These are phyloP conservation scores for Euphorbia peplus DNA, from an alignment of 345 rosid genomes.

Conservation along the genomic window DNA sequence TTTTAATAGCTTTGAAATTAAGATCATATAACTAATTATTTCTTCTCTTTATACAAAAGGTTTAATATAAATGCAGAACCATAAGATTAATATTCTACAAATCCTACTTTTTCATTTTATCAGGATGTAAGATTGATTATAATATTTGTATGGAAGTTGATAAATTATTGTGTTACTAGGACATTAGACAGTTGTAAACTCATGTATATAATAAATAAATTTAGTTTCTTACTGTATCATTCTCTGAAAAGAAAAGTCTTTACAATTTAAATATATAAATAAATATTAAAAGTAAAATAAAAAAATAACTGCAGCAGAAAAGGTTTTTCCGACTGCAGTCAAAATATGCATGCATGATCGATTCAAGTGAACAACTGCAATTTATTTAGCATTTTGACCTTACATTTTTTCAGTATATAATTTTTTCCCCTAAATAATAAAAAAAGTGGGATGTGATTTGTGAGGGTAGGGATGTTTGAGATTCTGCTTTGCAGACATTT, in stretches of 20 bases:
- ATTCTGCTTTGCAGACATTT: not conserved
- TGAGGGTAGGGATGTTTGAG: not conserved
- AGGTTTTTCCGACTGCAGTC: not conserved
- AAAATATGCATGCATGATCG: not conserved
- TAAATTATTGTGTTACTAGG: not conserved
- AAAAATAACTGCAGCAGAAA: not conserved
- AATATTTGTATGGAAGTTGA: no score
- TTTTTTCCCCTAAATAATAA: not conserved
- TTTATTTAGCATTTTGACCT: not conserved
- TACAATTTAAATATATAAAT: not conserved
- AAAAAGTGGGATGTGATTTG: not conserved
- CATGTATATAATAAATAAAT: no score
- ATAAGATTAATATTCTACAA: no score
- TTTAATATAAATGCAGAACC: no score
- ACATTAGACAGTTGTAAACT: not conserved
- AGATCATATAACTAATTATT: no score
- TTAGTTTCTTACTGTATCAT: not conserved
- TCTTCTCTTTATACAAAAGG: no score
- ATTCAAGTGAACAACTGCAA: not conserved
- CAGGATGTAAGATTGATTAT: no score
- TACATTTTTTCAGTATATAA: not conserved
- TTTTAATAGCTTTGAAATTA: no score
- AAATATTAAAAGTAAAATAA: not conserved
- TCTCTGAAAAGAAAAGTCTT: not conserved
- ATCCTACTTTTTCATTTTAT: no score